Base-by-base conservation (phyloP, 2,329 filamentous ascomycete species). In the Pezicula radicicola region DNA sequence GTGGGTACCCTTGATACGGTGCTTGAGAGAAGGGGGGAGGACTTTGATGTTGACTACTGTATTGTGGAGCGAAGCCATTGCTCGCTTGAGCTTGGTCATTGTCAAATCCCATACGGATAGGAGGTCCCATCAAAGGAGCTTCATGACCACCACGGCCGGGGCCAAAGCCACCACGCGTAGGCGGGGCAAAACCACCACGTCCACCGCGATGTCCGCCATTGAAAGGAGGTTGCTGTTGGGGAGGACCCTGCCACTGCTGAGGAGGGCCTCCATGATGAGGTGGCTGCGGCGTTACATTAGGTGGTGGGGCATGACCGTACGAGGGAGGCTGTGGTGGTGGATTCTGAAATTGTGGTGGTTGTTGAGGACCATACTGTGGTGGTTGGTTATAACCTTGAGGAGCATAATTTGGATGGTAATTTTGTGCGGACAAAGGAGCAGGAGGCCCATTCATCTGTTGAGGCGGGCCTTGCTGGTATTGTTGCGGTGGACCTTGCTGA, bases 351-450 rank as follows among this genome's bases (percentile, higher is more conserved):
- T 58, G 62, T 13, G 62, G 55, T 40, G 65, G 63, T 48, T 64
- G 61, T 39, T 67, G 65, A 15, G 63, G 66, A 43, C 61, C 70
- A 56, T 73, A 70, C 60, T 66, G 70, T 35, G 69, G 69, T 52
- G 68, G 67, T 48, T 57, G 69, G 48, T 76, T 66, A 53, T 83
- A 84, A 8, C 72, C 66, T 59, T 83, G 82, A 39, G 77, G 76
- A 37, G 79, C 75, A 62, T 82, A 84, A 65, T 79, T 81, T 33
- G 79, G 79, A 57, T 83, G 80, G 60, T 83, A 83, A 60, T 79
- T 80, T 54, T 76, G 71, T 30, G 77, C 68, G 46, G 79, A 73
- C 33, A 83, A 68, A 27, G 78, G 76, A 49, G 72, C 62, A 46
- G 66, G 56, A 45, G 67, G 63, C 43, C 61, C 57, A 53, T 68